Percentiles rank a stretch among this genome's conserved stretches.
Conservation (phyloP, 352 stramenopile genomes). For the Phytophthora colocasiae region DNA sequence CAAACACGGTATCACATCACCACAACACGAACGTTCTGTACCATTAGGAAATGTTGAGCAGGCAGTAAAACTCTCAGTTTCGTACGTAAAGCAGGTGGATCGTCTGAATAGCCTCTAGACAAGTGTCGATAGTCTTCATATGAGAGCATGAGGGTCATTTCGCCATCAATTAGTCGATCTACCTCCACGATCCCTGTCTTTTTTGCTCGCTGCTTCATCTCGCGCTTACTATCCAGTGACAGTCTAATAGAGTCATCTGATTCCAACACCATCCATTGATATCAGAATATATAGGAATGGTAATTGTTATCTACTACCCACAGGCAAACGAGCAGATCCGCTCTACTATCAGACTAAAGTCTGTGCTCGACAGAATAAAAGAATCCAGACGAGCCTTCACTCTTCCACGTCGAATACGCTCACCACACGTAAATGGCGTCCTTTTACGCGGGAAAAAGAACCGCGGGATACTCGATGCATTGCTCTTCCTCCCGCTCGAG, state of each 20-base stretch:
- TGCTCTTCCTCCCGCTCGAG: background rate
- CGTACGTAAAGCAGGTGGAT: background rate
- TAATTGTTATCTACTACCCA: background rate
- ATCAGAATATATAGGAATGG: background rate
- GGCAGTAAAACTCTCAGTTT: constrained; percentile 48
- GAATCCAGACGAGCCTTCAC: constrained; percentile 24
- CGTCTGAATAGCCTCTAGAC: constrained; percentile 20
- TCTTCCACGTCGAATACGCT: constrained; percentile 25
- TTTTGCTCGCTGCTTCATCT: constrained; percentile 24
- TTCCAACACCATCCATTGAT: background rate
- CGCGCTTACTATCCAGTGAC: constrained; percentile 12
- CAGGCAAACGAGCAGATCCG: constrained; percentile 28
- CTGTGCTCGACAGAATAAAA: constrained; percentile 26
- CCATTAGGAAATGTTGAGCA: constrained; percentile 53
- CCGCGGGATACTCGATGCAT: constrained; percentile 40
- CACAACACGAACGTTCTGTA: constrained; percentile 10
- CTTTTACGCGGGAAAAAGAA: constrained; percentile 55
- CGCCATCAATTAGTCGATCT: constrained; percentile 44
- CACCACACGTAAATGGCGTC: constrained; percentile 35
- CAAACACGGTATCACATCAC: background rate
- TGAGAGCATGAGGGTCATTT: constrained; percentile 47
- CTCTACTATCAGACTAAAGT: constrained; percentile 27
- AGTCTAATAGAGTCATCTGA: constrained; percentile 7
- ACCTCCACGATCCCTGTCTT: constrained; percentile 41
- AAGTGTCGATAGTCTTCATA: constrained; percentile 50